Evolutionary conservation across 805 yeast genomes (phyloP).

Genomic region (Wickerhamomyces pijperi): DNA sequence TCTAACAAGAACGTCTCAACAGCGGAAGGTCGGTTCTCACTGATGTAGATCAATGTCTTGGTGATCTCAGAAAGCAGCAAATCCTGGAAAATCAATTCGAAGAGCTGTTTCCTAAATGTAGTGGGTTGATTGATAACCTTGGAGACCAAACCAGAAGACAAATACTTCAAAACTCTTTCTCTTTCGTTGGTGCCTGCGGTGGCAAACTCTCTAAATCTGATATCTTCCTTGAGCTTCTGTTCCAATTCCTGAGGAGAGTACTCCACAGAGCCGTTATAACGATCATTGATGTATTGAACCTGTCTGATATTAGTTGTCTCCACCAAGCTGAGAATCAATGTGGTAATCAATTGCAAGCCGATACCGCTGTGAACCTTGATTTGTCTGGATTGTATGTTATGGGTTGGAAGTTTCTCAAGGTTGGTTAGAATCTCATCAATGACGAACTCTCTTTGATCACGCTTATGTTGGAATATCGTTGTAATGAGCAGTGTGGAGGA

Average conservation of each 20-base stretch:
- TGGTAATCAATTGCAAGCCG: constrained; percentile 37
- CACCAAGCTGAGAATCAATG: constrained; percentile 31
- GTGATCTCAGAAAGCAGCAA: constrained; percentile 35
- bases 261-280: too few relatives aligned
- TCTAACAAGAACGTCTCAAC: constrained; percentile 47
- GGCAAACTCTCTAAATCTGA: constrained; percentile 1
- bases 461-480: constrained; percentile 17
- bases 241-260: constrained; percentile 6
- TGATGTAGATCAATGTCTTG: constrained; percentile 28
- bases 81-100: constrained; percentile 51
- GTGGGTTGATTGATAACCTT: constrained; percentile 23
- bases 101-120: constrained; percentile 20
- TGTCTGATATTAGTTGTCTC: constrained; percentile 24
- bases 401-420: constrained; percentile 36
- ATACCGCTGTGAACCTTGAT: constrained; percentile 31
- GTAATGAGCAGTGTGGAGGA: constrained; percentile 11
- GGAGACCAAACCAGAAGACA: constrained; percentile 10
- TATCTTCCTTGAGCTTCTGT: constrained; percentile 8
- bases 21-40: constrained; percentile 26
- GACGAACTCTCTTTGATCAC: constrained; percentile 48
- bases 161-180: constrained; percentile 2
- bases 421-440: constrained; percentile 47
- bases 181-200: constrained; percentile 3
- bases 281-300: constrained; percentile 8
- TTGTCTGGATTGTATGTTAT: constrained; percentile 32